These are phyloP conservation scores for Paulownia fortunei DNA, from an alignment of 257 asterid species.

Conservation along the genomic window DNA sequence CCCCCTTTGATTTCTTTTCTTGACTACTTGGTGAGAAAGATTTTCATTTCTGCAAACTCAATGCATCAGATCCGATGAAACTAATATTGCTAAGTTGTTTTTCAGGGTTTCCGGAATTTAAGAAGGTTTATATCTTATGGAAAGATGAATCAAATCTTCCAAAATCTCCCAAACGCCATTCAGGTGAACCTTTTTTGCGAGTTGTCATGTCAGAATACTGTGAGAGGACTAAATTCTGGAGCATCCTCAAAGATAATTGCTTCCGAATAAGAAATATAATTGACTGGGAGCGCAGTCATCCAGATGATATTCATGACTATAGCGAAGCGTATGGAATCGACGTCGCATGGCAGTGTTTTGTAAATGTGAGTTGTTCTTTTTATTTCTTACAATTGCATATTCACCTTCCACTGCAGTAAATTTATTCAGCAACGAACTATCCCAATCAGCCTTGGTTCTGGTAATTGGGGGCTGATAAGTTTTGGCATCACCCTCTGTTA, in stretches of 20 bases:
- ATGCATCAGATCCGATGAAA: not conserved
- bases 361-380: slow-evolving; percentile 62
- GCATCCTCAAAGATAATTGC: slow-evolving; percentile 60
- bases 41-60: slow-evolving; percentile 1
- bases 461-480: not conserved
- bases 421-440: not conserved
- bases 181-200: slow-evolving; percentile 64
- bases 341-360: slow-evolving; percentile 67
- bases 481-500: not conserved
- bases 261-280: slow-evolving; percentile 63
- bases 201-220: slow-evolving; percentile 74
- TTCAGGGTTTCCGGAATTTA: slow-evolving; percentile 73
- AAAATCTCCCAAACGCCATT: slow-evolving; percentile 46
- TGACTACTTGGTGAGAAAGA: not conserved
- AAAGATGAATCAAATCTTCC: slow-evolving; percentile 53
- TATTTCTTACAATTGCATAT: slow-evolving; percentile 21
- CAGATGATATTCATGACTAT: slow-evolving; percentile 74
- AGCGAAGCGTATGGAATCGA: slow-evolving; percentile 72
- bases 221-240: slow-evolving; percentile 72
- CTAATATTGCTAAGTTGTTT: slow-evolving; percentile 25
- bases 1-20: too few relatives aligned
- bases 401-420: not conserved
- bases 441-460: not conserved
- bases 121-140: slow-evolving; percentile 90
- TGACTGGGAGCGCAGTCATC: slow-evolving; percentile 96